A percentile compares a stretch with the other conserved stretches of the same genome.
These are phyloP conservation scores for Pseudogymnoascus verrucosus DNA, from an alignment of 2,329 filamentous ascomycete species.

Conservation along the genomic window DNA sequence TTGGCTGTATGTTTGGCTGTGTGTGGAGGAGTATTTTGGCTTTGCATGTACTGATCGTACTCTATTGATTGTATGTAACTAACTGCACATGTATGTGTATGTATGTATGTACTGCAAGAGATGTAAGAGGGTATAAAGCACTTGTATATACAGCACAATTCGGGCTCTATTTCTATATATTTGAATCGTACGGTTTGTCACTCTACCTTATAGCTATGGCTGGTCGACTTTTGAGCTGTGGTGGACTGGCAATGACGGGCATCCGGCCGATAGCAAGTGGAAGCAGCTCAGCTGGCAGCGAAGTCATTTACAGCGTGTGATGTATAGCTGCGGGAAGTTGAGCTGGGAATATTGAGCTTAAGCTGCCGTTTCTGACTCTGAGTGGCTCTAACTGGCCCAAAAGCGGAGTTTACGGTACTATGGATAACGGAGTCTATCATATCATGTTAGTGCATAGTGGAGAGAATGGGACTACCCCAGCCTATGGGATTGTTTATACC, in stretches of 20 bases:
- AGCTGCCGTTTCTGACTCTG: background rate
- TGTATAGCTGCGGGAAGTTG: background rate
- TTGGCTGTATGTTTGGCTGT: background rate
- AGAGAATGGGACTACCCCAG: constrained; percentile 3
- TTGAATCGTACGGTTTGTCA: background rate
- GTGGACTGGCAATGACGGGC: background rate
- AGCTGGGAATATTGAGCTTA: constrained; percentile 1
- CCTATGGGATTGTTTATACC: background rate
- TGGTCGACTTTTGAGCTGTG: background rate
- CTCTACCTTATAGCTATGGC: background rate
- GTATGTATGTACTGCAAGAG: background rate
- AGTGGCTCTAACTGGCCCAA: background rate
- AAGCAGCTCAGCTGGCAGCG: background rate
- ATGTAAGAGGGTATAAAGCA: background rate
- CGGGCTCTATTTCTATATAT: background rate
- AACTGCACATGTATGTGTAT: background rate
- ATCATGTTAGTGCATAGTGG: constrained; percentile 4
- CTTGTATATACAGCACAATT: background rate
- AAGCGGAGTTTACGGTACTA: background rate
- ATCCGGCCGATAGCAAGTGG: background rate
- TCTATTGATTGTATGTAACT: background rate
- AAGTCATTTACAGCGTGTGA: background rate
- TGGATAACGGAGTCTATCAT: background rate
- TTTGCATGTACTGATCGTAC: background rate
- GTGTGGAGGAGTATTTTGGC: background rate